Percentiles rank a stretch among this genome's conserved stretches.
Conservation (phyloP, 306 rosid species). For the Chamaecrista fasciculata region DNA sequence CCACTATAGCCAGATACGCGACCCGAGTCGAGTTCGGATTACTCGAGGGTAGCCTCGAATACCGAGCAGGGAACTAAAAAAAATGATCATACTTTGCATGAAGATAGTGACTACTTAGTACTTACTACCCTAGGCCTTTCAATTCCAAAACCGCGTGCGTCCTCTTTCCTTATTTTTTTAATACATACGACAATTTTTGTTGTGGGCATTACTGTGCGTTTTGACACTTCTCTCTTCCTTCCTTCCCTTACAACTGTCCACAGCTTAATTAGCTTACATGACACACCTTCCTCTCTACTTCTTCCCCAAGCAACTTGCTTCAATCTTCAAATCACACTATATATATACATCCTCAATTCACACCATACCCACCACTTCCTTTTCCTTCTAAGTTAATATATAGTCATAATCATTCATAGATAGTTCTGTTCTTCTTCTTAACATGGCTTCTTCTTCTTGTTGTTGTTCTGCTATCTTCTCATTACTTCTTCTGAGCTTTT, state of each 20-base stretch:
- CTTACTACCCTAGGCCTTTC: neutral
- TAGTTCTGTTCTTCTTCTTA: neutral
- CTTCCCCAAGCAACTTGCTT: too few relatives aligned
- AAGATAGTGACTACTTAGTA: neutral
- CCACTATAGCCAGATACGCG: too few relatives aligned
- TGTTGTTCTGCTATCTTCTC: neutral
- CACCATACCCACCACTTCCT: too few relatives aligned
- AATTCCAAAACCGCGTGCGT: neutral
- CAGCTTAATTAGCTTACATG: neutral
- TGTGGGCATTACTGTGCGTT: neutral
- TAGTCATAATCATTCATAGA: too few relatives aligned
- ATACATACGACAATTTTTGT: neutral
- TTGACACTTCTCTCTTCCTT: neutral
- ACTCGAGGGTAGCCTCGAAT: too few relatives aligned
- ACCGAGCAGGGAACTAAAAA: too few relatives aligned
- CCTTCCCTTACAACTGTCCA: conserved; percentile 4
- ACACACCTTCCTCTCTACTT: neutral
- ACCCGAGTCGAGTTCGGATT: too few relatives aligned
- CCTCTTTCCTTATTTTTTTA: neutral
- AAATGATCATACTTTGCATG: neutral
- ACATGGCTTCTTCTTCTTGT: neutral
- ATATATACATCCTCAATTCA: neutral
- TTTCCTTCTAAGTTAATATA: too few relatives aligned
- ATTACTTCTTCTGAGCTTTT: neutral
- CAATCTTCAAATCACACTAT: neutral